phyloP scores from a whole-genome alignment of 768 basidiomycete genomes.

The Mycena latifolia region DNA sequence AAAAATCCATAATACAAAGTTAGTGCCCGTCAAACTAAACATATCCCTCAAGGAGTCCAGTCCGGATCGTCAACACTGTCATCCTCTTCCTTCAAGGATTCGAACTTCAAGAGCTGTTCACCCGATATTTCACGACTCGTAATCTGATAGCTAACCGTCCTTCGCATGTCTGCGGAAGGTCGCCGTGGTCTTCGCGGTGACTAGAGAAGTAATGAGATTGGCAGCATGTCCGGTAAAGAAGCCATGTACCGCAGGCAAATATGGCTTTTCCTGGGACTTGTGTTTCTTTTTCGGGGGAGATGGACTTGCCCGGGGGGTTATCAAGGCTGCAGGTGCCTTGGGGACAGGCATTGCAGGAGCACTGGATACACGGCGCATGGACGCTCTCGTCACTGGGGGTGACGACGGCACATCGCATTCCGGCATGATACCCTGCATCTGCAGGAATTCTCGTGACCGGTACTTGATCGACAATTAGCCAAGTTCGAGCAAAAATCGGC shows the following conservation, averaged over 20 bases:
- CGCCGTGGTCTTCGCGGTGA: conserved; percentile 33
- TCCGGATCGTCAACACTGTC: conserved; percentile 31
- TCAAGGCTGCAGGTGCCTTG: conserved; percentile 22
- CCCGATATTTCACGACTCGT: conserved; percentile 15
- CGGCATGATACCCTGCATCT: conserved; percentile 63
- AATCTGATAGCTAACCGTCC: conserved; percentile 44
- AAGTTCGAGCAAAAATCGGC: no score
- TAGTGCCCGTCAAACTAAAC: conserved; percentile 1
- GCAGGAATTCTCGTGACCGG: conserved; percentile 63
- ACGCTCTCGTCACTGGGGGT: conserved; percentile 36
- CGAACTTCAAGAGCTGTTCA: conserved; percentile 11
- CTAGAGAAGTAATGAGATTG: conserved; percentile 26
- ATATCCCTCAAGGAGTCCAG: conserved; percentile 26
- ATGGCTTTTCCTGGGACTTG: conserved; percentile 33
- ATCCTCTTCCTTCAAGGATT: conserved; percentile 23
- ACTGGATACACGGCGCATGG: conserved; percentile 55
- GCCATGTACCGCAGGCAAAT: conserved; percentile 16
- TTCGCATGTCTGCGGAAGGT: conserved; percentile 39
- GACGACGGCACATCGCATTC: conserved; percentile 41
- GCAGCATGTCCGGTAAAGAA: neutral
- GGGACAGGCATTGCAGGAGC: conserved; percentile 47
- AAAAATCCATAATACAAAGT: conserved; percentile 20
- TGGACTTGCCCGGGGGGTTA: conserved; percentile 36
- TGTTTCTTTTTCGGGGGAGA: conserved; percentile 41
- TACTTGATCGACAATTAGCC: conserved; percentile 46